phyloP scores from a whole-genome alignment of 2,329 filamentous ascomycete genomes.

The Fusarium musae region DNA sequence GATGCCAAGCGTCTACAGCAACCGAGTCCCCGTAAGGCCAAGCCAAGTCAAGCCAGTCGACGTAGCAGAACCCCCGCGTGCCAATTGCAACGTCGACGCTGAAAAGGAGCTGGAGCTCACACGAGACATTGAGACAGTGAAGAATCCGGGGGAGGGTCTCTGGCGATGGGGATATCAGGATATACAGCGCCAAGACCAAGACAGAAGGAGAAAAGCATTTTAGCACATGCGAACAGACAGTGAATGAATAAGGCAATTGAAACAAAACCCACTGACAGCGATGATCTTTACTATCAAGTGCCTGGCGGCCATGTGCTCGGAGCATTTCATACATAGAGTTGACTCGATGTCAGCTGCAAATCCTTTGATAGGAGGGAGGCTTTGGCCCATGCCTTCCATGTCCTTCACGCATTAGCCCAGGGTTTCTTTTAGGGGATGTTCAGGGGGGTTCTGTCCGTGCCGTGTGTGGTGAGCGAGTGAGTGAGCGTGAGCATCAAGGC shows the following conservation, averaged over 20 bases:
- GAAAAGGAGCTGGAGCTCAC: neutral
- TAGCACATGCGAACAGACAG: neutral
- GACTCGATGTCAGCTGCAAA: neutral
- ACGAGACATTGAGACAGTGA: neutral
- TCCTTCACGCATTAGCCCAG: neutral
- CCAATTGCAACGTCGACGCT: slow-evolving; percentile 22
- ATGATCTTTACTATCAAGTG: slow-evolving; percentile 19
- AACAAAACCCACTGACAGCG: neutral
- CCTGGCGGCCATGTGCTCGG: slow-evolving; percentile 5
- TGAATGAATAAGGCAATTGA: slow-evolving; percentile 5
- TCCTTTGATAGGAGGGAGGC: slow-evolving; percentile 5
- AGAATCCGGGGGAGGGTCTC: slow-evolving; percentile 26
- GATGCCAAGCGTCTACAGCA: slow-evolving; percentile 19
- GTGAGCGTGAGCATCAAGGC: neutral
- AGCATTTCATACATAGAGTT: slow-evolving; percentile 11
- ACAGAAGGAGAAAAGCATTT: neutral
- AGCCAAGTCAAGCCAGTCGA: neutral
- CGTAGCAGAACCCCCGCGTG: slow-evolving; percentile 24
- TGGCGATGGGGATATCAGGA: slow-evolving; percentile 15
- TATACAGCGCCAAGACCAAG: slow-evolving; percentile 14
- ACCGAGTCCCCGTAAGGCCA: neutral
- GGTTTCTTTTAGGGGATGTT: neutral
- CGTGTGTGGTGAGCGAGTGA: neutral
- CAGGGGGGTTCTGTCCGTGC: neutral
- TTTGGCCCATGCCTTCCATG: neutral